Evolutionary conservation across 345 rosid species (phyloP).

Genomic region (Citrus unshiu): DNA sequence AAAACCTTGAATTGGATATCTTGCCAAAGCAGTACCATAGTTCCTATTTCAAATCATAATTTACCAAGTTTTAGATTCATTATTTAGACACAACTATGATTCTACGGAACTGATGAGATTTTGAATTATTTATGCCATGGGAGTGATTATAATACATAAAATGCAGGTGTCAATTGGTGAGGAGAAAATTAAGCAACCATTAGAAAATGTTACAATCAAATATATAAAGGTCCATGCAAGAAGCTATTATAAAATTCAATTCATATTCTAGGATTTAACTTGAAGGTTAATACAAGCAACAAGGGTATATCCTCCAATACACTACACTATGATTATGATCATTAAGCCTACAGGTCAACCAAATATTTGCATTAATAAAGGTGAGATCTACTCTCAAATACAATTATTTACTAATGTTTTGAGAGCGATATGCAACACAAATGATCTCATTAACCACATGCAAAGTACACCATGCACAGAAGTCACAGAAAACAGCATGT

Average conservation of each 20-base stretch:
- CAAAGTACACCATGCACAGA: neutral
- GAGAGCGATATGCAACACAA: neutral
- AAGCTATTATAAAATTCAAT: neutral
- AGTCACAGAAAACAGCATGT: neutral
- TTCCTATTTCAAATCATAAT: neutral
- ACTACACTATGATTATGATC: no score
- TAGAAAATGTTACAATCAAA: neutral
- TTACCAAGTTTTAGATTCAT: neutral
- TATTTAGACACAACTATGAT: neutral
- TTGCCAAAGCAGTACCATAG: neutral
- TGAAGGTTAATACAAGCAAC: neutral
- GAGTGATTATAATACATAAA: neutral
- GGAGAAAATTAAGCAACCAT: neutral
- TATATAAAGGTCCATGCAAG: neutral
- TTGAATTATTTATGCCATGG: neutral
- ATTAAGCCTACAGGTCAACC: neutral
- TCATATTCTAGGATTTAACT: neutral
- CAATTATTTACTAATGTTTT: neutral
- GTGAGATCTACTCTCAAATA: neutral
- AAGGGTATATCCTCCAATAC: neutral
- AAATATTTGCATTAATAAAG: no score
- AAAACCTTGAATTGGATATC: neutral
- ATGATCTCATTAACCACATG: neutral
- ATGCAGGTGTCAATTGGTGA: neutral
- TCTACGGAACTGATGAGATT: neutral